Evolutionary conservation across 1,139 yeast species (phyloP).

Genomic region (Magnusiomyces sp.): DNA sequence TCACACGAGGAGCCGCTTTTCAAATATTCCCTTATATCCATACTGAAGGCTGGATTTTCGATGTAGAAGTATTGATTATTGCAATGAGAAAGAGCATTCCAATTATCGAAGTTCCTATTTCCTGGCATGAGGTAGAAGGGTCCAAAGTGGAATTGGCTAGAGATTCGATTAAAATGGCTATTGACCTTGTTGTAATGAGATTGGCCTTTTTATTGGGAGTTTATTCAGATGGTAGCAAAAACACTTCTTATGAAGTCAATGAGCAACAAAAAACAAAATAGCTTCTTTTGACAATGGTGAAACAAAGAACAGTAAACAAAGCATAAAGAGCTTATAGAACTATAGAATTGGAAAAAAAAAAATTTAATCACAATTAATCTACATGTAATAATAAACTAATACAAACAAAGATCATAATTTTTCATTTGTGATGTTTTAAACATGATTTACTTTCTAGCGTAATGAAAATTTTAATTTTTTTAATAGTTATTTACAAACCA

Average conservation of each 20-base stretch:
- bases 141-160: constrained; percentile 87
- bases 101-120: constrained; percentile 72
- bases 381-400: too few species aligned
- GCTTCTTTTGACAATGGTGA: not conserved
- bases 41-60: constrained; percentile 97
- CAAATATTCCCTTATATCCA: constrained; percentile 83
- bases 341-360: too few species aligned
- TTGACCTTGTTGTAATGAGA: constrained; percentile 84
- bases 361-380: too few species aligned
- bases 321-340: not conserved
- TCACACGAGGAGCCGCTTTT: constrained; percentile 58
- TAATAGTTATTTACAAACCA: too few species aligned
- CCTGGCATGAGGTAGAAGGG: constrained; percentile 97
- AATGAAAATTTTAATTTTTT: too few species aligned
- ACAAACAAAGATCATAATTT: too few species aligned
- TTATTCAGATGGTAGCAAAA: constrained; percentile 40
- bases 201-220: constrained; percentile 81
- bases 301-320: not conserved
- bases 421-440: too few species aligned
- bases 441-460: too few species aligned
- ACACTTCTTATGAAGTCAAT: not conserved
- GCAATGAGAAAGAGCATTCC: constrained; percentile 64
- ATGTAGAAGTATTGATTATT: constrained; percentile 79
- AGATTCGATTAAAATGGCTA: constrained; percentile 92
- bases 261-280: not conserved